Evolutionary conservation across 2,329 filamentous ascomycete species (phyloP), one percentile per base, ranked within the genome.

Genomic region (Laburnicola sp.): DNA sequence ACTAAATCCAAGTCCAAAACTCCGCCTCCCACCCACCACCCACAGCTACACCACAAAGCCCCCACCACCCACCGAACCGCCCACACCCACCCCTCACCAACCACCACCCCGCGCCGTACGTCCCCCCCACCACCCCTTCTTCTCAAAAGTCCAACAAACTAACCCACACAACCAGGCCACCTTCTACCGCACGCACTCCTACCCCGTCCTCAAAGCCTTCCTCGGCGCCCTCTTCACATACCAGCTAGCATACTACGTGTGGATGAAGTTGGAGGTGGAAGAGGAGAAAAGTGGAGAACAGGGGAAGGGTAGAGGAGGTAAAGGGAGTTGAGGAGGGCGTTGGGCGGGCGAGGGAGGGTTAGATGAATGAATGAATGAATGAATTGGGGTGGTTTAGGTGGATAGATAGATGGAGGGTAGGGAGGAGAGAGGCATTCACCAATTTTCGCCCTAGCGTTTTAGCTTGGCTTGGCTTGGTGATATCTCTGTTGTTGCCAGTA

Each of bases 201-300:
- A 87, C 1, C 88, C 89, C 2, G 78, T 93, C 39, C 80, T 83
- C 46, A 93, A 91, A 75, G 85, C 85, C 47, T 82, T 90, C 58
- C 79, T 93, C 32, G 80, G 88, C 66, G 88, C 89, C 47, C 81
- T 91, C 48, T 85, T 90, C 66, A 87, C 86, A 2, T 94, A 93
- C 71, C 89, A 94, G 73, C 63, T 88, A n/a, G 73, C 81, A 10
- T 93, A 92, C 74, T 90, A 83, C 76, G 76, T 75, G 10, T 94
- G 89, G 89, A 69, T 83, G 32, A 89, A 86, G 72, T 78, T 93
- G 44, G 89, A 92, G 71, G 81, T 82, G 30, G 80, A 89, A 47
- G 89, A 94, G 74, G 77, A 82, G 50, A 84, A 81, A 81, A 65
- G 75, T 76, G 21, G 77, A 84, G 38, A 82, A 82, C 36, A 48